Base-by-base conservation (phyloP, 495 filamentous ascomycete species). In the Apodospora peruviana region DNA sequence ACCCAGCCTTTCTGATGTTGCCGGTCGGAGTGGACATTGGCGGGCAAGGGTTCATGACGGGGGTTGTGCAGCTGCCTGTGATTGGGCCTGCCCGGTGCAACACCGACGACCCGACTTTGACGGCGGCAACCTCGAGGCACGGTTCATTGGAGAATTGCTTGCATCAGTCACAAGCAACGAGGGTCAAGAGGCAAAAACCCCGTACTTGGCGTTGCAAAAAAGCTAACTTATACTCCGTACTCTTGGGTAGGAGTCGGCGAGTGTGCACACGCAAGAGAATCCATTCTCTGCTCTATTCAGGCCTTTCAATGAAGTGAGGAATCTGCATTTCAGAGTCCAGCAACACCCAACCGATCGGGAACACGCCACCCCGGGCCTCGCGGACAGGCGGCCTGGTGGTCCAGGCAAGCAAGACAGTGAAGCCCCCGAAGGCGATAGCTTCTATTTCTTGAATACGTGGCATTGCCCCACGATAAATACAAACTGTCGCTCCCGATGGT, bases 61-160 rank as follows among this genome's bases (percentile, higher is more conserved):
- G 40, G 39, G 34, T 38, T n/a, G 39, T 1, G 23, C 45, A 19
- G 40, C 39, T 32, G 29, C 18, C 40, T 41, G 34, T 58, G 41
- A 58, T 58, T 60, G 51, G 56, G n/a, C n/a, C 35, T 23, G 43
- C 22, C 37, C 40, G 40, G 25, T 35, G 40, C 45, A 34, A 38
- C 29, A n/a, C 29, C 41, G 52, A 52, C 45, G 45, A 40, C 44
- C 47, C 47, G 43, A 41, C 17, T 34, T 29, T 16, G 23, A 47
- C 39, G 44, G 55, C 55, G 55, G 45, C 50, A 57, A 50, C 46
- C 23, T 47, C 43, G 4, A 53, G 43, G 24, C 19, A 40, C 44
- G 24, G 21, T 41, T 55, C 52, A 59, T 59, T 59, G 56, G 56
- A 55, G 56, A 51, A 55, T 51, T 43, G 22, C 43, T 8, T 53